Base-by-base conservation (phyloP, 371 early-diverging fungal species). In the Syncephalastrum monosporum region DNA sequence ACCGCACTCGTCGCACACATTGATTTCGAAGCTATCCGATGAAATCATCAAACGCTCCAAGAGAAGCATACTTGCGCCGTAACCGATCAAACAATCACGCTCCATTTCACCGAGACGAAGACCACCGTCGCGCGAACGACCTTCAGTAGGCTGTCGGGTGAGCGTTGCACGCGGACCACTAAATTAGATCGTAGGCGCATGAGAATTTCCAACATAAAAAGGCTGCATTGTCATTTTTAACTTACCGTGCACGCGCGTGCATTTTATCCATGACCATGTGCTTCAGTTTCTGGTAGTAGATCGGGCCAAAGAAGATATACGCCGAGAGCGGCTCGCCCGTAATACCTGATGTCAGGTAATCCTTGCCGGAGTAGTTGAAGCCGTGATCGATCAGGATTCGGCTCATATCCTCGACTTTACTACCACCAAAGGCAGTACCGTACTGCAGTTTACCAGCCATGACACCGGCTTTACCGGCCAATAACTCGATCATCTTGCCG, bases 241-340 rank as follows among this genome's bases (percentile, higher is more conserved):
- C 67, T 59, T 80, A 85, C 88, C 88, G 78, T 50, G 99, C 91
- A 68, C 99, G 91, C 19, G 98, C 97, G 72, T 99, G 99, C 94
- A 99, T 99, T 81, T 99, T 99, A 78, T 99, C 99, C 83, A 97
- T 91, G 5, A 99, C 99, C 99, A 99, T 99, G 74, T 99, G 99
- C 83, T 99, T 99, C 55, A 99, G 84, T 71, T 98, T 94, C 75
- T 99, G 99, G 73, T 99, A 99, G 64, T 96, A 97, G 16, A 96
- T 91, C 12, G 99, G 99, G 15, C 99, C 99, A 82, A 95, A 96
- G 83, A 97, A 99, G 33, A 99, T 96, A 64, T 95, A 97, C 0
- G 97, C 99, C 51, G 87, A 84, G 23, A 99, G 66, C 4, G 93
- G 91, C 66, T 98, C 96, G 46, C 99, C 96, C 7, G 95, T 94